Evolutionary conservation across 495 filamentous ascomycete genomes (phyloP), one percentile per base, ranked within the genome.

Genomic region (Saxophila tyrrhenica): DNA sequence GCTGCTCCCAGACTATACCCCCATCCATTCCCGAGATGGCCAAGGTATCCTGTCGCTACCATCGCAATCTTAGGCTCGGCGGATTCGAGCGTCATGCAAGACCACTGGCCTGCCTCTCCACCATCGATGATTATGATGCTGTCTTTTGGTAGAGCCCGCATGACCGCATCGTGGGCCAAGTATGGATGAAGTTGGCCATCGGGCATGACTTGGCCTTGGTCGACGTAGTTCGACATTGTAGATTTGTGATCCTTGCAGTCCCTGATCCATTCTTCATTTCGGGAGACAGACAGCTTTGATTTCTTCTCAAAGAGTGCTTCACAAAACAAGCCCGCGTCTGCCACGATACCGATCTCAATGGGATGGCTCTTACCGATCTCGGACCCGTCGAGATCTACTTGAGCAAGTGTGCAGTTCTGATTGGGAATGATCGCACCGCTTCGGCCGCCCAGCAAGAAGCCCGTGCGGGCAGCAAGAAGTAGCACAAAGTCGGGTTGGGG

Each of bases 1-100:
- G 60, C 56, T 3, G 60, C 60, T 0, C 62, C 62, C 17, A 64
- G 56, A 13, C 47, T 42, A 47, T 62, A 64, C 9, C 62, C 62
- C 59, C 59, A 64, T 11, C 62, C 59, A 43, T 62, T 64, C 0
- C 62, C 62, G 7, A 64, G 52, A 35, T 62, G 58, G 3, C 62
- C 62, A 1, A 64, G 48, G 29, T 64, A 64, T 0, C 62, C 62
- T 7, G 55, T 59, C 11, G 49, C 45, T 11, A 59, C 56, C 39
- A 62, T 56, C 16, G 52, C 49, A 1, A 60, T 23, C n/a, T 47
- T 21, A 9, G 59, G 56, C 17, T 51, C 50, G 8, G 62, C 49
- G 22, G 56, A 41, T 10, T 57, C 55, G 16, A 60, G 25, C 8
- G 38, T 22, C 25, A 56, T 51, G 17, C 48, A 20, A 16, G 60